Conservation (phyloP, 106 monocot genomes). For the Triglochin maritima region DNA sequence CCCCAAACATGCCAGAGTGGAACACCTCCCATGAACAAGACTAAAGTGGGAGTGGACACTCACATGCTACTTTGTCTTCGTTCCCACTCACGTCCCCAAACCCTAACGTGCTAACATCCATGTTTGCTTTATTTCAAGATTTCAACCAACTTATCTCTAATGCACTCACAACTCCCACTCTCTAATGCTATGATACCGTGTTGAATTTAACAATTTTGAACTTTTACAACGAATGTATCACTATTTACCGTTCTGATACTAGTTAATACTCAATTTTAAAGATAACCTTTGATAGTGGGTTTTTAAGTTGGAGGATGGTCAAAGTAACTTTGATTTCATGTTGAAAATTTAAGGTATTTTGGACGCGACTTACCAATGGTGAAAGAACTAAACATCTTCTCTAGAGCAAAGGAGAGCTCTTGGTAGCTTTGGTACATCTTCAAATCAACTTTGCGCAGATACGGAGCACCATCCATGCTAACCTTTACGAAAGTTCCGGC, state of each 20-base stretch:
- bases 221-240: no score
- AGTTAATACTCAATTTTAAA: no score
- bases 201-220: no score
- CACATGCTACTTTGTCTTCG: background rate
- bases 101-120: no score
- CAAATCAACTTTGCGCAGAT: constrained; percentile 71
- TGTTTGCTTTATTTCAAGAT: no score
- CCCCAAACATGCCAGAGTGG: background rate
- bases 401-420: constrained; percentile 50
- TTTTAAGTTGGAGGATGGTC: background rate
- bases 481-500: constrained; percentile 48
- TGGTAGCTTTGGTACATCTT: constrained; percentile 58
- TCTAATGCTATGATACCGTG: no score
- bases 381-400: constrained; percentile 71
- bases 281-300: no score
- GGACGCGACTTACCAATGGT: constrained; percentile 4
- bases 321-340: background rate
- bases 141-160: no score
- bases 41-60: background rate
- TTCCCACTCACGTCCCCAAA: no score
- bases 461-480: constrained; percentile 86
- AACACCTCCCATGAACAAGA: background rate
- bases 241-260: no score
- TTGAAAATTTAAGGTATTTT: background rate
- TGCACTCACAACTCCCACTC: no score